Conservation (phyloP, 2,329 filamentous ascomycete species). For the Epichloe gansuensis region DNA sequence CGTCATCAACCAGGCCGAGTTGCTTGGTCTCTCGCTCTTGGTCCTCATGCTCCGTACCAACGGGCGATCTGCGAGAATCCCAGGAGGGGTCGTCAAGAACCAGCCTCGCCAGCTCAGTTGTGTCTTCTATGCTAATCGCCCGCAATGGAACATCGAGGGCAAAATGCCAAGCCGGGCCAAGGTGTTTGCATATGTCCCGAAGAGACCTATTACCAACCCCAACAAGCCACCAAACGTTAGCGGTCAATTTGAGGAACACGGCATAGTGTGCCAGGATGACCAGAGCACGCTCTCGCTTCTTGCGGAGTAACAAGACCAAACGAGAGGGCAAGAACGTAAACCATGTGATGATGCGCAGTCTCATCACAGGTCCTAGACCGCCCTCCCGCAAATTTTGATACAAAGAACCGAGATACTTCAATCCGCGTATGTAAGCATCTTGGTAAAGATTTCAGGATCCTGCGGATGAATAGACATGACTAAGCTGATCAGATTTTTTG, state of each 20-base stretch:
- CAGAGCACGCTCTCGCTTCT: constrained; percentile 32
- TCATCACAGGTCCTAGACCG: constrained; percentile 32
- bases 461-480: constrained; percentile 29
- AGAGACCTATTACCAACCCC: constrained; percentile 35
- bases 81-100: constrained; percentile 33
- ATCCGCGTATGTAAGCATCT: constrained; percentile 31
- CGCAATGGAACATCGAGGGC: constrained; percentile 21
- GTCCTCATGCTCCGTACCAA: not conserved
- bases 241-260: constrained; percentile 34
- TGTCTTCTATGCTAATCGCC: constrained; percentile 20
- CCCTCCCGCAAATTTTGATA: constrained; percentile 32
- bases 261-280: constrained; percentile 42
- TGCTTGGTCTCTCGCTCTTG: not conserved
- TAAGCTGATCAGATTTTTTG: constrained; percentile 37
- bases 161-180: constrained; percentile 27
- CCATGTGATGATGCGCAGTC: constrained; percentile 39
- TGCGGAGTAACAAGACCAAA: constrained; percentile 32
- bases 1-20: constrained; percentile 8
- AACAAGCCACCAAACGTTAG: constrained; percentile 36
- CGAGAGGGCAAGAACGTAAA: constrained; percentile 35
- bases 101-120: constrained; percentile 25
- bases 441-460: constrained; percentile 30
- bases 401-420: constrained; percentile 39
- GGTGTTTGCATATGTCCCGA: constrained; percentile 26
- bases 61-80: constrained; percentile 13